Evolutionary conservation across 371 early-diverging fungal genomes (phyloP).

Genomic region (Apophysomyces ossiformis): DNA sequence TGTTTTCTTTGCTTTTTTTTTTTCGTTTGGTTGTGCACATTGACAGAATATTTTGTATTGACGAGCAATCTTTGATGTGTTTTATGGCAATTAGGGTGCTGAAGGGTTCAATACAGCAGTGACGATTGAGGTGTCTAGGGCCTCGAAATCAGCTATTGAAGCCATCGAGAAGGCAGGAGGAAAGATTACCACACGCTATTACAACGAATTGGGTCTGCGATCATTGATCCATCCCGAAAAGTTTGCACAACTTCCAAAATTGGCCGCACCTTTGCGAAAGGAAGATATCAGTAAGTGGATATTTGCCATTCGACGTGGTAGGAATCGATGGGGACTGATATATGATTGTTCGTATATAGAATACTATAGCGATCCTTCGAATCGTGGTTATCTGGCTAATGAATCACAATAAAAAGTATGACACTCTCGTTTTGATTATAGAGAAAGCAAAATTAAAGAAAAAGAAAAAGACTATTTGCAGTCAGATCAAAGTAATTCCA

Average conservation of each 20-base stretch:
- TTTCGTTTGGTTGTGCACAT: too few relatives aligned
- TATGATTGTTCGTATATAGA: constrained; percentile 25
- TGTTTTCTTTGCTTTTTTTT: constrained; percentile 13
- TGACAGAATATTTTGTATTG: neutral
- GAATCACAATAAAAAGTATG: constrained; percentile 8
- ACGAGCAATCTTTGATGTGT: neutral
- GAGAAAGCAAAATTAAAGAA: neutral
- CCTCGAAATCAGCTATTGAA: constrained; percentile 81
- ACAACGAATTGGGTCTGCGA: constrained; percentile 76
- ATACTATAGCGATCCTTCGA: constrained; percentile 65
- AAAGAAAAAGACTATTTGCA: neutral
- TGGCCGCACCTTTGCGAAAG: constrained; percentile 48
- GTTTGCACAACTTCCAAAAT: constrained; percentile 51
- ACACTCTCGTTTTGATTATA: neutral
- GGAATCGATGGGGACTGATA: neutral
- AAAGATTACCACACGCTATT: constrained; percentile 80
- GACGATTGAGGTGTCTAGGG: constrained; percentile 86
- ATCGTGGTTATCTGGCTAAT: constrained; percentile 74
- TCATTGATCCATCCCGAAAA: constrained; percentile 84
- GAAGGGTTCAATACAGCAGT: constrained; percentile 70
- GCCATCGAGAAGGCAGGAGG: constrained; percentile 88
- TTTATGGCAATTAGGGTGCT: constrained; percentile 53
- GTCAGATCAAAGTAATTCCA: too few relatives aligned
- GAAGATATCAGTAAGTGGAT: constrained; percentile 58
- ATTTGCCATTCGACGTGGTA: too few relatives aligned